Base-by-base conservation (phyloP, 73 alveolate species). In the Tetrahymena malaccensis region DNA sequence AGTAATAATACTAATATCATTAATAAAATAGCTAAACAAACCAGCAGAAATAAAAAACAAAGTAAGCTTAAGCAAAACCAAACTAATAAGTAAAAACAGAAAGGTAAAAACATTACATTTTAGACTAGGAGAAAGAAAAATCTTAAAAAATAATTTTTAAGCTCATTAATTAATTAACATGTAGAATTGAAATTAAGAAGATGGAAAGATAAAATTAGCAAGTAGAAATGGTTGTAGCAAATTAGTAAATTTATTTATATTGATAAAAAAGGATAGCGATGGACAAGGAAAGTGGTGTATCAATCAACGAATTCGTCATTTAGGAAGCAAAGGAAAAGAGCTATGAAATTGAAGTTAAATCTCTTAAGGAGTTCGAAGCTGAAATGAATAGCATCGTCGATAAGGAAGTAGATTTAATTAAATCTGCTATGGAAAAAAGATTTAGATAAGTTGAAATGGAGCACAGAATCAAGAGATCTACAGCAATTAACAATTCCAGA, bases 241-340 rank as follows among this genome's bases (percentile, higher is more conserved):
- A 31, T 50, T 50, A 50, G 37, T 70, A 19, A 70, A 70, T 70
- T 27, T 70, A 70, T 70, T 70, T n/a, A n/a, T 70, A 70, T 70
- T 70, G 89, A 70, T 70, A 4, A 70, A 70, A 70, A 70, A 70
- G 89, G 89, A 31, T 70, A 3, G 43, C 34, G 37, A 70, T 70
- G 89, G 89, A 70, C 89, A 70, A 70, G 37, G 89, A 70, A 70
- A 70, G 89, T n/a, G 89, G 89, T 70, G 89, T 95, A 85, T 89
- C 97, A 43, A 55, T 95, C 84, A 85, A 55, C 94, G 97, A 95
- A 35, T 95, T 95, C 94, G 97, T 95, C 55, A 57, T 95, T 43
- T 89, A 95, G 85, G 97, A 95, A 58, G 97, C 97, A 16, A 95
- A 94, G 89, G 97, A 95, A 58, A 95, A 95, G 84, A 85, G 97